A percentile compares a stretch with the other conserved stretches of the same genome.
These are phyloP conservation scores for Psilocybe azurescens DNA, from an alignment of 768 basidiomycete genomes.

Conservation along the genomic window DNA sequence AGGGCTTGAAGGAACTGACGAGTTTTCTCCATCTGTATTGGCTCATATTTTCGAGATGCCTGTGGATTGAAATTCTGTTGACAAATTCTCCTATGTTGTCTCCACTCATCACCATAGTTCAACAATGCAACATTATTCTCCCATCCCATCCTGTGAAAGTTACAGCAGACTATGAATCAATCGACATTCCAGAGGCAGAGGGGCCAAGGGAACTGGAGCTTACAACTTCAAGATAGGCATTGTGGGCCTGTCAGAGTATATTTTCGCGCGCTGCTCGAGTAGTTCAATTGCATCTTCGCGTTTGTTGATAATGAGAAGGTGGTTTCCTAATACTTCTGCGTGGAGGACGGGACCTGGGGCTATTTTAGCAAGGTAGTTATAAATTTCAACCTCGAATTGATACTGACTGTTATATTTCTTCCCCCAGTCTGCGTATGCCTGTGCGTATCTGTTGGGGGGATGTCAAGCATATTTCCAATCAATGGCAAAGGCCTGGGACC, in stretches of 20 bases:
- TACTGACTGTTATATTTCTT: conserved; percentile 23
- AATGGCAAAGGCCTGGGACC: conserved; percentile 14
- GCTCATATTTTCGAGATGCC: not conserved
- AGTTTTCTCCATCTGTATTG: conserved; percentile 2
- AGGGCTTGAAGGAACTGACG: conserved; percentile 2
- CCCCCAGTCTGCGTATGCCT: conserved; percentile 22
- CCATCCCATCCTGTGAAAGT: conserved; percentile 4
- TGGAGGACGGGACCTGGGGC: conserved; percentile 22
- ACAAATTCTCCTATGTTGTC: conserved; percentile 7
- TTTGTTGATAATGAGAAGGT: conserved; percentile 20
- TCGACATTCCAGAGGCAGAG: not conserved
- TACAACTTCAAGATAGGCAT: conserved; percentile 13
- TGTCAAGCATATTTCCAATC: conserved; percentile 25
- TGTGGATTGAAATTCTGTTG: conserved; percentile 11
- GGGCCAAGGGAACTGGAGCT: not conserved
- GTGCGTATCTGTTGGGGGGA: conserved; percentile 17
- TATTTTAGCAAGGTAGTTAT: not conserved
- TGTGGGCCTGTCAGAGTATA: conserved; percentile 6
- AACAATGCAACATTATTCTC: conserved; percentile 6
- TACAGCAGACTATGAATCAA: not conserved
- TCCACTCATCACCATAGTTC: conserved; percentile 7
- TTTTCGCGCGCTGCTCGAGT: conserved; percentile 3
- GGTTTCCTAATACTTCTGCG: conserved; percentile 16
- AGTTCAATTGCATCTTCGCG: conserved; percentile 15
- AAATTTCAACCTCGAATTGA: too few relatives aligned